Base-by-base conservation (phyloP, 1,139 yeast species). In the Chernovozyma aurita region DNA sequence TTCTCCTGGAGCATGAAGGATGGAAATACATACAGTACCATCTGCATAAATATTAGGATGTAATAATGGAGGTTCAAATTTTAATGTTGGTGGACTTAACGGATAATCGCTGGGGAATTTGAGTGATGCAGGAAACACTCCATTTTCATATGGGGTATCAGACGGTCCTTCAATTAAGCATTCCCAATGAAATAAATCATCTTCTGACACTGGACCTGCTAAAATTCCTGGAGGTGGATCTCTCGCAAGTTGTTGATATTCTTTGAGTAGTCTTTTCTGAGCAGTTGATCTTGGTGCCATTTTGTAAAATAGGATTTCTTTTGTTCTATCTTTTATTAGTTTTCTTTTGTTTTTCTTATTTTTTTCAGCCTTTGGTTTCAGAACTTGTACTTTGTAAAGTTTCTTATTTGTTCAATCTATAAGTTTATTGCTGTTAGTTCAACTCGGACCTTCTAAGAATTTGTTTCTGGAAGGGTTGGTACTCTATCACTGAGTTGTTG, bases 141-240 rank as follows among this genome's bases (percentile, higher is more conserved):
- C 98, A 45, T 90, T 85, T 51, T 88, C 97, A 54, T 87, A 92
- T 3, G 95, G 85, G 0, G 97, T 88, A 34, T 77, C 97, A n/a
- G 79, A 72, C 1, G 98, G 98, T 0, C 98, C 98, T 49, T 84
- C 94, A 33, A 92, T 64, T 39, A 88, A 63, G 57, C 98, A 92
- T 46, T 86, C 95, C 98, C 98, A 92, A 30, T 70, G 69, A 47
- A 87, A 86, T 42, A 92, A 63, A 58, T 92, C 79, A 49, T 82
- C 83, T 51, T 92, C 98, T 17, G 76, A 64, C 1, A 79, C 65
- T 0, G 98, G 98, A 1, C 96, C 95, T 0, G 98, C 98, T 6
- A 88, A 76, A 33, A 92, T 86, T 1, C 98, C 98, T 22, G 95
- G 97, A 0, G 97, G 96, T 0, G 96, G 82, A 46, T 90, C 95